Evolutionary conservation across 129 eudicot genomes (phyloP).

Genomic region (Flaveria sonorensis): DNA sequence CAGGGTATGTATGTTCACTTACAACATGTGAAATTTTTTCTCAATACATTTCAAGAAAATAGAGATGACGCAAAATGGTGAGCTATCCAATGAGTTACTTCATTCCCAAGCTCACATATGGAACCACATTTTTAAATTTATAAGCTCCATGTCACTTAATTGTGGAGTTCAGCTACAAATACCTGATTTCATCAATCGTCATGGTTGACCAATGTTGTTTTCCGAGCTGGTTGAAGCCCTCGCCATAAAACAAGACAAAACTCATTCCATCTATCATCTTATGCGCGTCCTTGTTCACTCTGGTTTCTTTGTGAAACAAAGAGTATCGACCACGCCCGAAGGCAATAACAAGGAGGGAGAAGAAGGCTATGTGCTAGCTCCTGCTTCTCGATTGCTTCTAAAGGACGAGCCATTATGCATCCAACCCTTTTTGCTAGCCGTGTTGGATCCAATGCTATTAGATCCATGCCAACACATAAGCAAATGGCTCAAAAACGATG

Average conservation of each 20-base stretch:
- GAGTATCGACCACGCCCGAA: not conserved
- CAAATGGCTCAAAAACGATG: constrained; percentile 8
- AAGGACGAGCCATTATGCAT: not conserved
- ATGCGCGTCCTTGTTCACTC: not conserved
- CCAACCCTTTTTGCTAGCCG: not conserved
- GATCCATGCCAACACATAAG: constrained; percentile 5
- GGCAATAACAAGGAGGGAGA: not conserved
- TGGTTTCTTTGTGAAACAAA: constrained; percentile 13
- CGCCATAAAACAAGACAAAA: not conserved
- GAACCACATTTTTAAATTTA: not conserved
- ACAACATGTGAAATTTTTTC: not conserved
- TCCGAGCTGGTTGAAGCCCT: not conserved
- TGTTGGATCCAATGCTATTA: not conserved
- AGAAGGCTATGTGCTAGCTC: constrained; percentile 7
- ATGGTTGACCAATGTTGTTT: constrained; percentile 7
- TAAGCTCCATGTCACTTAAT: constrained; percentile 12
- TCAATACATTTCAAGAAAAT: too few species aligned
- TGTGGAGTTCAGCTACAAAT: not conserved
- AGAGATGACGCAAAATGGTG: not conserved
- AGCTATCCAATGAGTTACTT: not conserved
- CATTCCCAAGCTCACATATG: constrained; percentile 11
- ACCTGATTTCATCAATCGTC: not conserved
- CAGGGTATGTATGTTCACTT: too few species aligned
- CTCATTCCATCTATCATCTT: not conserved
- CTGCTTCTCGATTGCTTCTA: constrained; percentile 5